Evolutionary conservation across 2,329 filamentous ascomycete genomes (phyloP).

Genomic region (Malbranchea zuffiana): DNA sequence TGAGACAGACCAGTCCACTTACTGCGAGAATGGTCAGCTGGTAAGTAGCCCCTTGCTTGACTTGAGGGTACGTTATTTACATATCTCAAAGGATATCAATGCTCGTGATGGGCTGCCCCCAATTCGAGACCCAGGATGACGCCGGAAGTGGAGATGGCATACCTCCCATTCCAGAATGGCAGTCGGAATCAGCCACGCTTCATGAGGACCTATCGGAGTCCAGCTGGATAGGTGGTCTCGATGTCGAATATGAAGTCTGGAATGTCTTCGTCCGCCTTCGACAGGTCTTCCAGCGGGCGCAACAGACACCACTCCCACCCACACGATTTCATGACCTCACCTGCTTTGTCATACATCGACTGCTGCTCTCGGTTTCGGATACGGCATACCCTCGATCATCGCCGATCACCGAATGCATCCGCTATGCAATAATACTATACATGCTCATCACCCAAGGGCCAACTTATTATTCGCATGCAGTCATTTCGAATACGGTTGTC

Average conservation of each 20-base stretch:
- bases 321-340: constrained; percentile 46
- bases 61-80: constrained; percentile 5
- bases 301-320: constrained; percentile 22
- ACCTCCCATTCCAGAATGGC: constrained; percentile 41
- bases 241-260: constrained; percentile 27
- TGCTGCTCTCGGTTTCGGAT: constrained; percentile 27
- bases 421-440: constrained; percentile 40
- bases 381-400: constrained; percentile 7
- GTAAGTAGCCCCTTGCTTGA: constrained; percentile 28
- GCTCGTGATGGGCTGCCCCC: constrained; percentile 43
- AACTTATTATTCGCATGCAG: constrained; percentile 45
- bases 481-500: constrained; percentile 30
- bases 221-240: constrained; percentile 10
- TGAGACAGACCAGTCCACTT: constrained; percentile 35
- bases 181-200: constrained; percentile 20
- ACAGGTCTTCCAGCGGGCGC: constrained; percentile 32
- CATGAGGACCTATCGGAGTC: constrained; percentile 14
- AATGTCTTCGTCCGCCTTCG: constrained; percentile 38
- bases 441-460: constrained; percentile 46
- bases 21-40: constrained; percentile 44
- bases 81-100: constrained; percentile 43
- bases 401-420: constrained; percentile 36
- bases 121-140: constrained; percentile 45
- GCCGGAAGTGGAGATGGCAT: constrained; percentile 41
- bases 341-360: constrained; percentile 44